Base-by-base conservation (phyloP, 2,329 filamentous ascomycete genomes). In the Reticulascus tulasneorum region DNA sequence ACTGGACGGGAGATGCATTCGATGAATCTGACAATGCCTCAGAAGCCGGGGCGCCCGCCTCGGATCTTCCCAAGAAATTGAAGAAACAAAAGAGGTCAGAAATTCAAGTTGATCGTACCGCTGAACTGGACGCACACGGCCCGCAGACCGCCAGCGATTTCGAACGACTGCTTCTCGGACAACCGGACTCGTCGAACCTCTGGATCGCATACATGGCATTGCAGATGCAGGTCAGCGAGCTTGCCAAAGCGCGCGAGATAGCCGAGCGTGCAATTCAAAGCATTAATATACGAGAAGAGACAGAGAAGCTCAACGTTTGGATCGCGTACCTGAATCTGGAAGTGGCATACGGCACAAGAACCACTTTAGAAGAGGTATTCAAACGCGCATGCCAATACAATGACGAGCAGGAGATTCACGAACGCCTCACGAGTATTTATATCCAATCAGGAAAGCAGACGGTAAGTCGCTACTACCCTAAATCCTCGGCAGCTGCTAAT, bases 121-220 rank as follows among this genome's bases (percentile, higher is more conserved):
- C 85, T n/a, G 86, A 95, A 50, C 77, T 98, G 9, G 89, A 96
- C 58, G 80, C 77, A 29, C 79, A 90, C 49, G 91, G 91, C 1
- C 93, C 93, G 3, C 89, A 94, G 57, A 91, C 87, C 2, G 77
- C 86, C 12, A 86, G 85, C 45, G 94, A 98, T 62, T 98, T 89
- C 59, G 94, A 98, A 65, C 84, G 93, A 49, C 80, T 96, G 17
- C 77, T 98, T 26, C 78, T 98, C 16, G 87, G 89, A 37, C 86
- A 94, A 57, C 89, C 93, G 3, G 89, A 97, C 64, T 91, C 86
- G n/a, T 94, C 91, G 1, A 73, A 84, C 44, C 75, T 97, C 19
- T 98, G 93, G 93, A 86, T 96, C 36, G 79, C 87, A 47, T 98
- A 98, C 66, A 97, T 98, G 88, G 89, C 90, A n/a, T 94, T 94